Evolutionary conservation across 75 land plant species (phyloP).

Genomic region (Pinus tabuliformis): DNA sequence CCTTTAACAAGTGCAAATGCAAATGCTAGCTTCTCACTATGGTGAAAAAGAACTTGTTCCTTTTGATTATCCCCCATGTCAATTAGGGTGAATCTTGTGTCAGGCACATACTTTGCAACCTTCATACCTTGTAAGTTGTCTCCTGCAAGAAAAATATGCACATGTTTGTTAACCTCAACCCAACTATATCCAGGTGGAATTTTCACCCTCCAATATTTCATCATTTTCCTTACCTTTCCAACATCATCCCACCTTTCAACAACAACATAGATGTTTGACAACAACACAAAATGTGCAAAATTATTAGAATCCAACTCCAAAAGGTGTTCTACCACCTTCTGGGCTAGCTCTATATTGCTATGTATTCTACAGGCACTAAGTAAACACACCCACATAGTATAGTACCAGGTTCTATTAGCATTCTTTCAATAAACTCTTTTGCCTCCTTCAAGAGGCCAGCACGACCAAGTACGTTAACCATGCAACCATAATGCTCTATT

Average conservation of each 20-base stretch:
- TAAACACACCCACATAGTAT: constrained; percentile 31
- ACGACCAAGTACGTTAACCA: constrained; percentile 46
- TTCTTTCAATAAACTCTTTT: constrained; percentile 25
- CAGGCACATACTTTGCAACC: no score
- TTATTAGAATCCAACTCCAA: constrained; percentile 35
- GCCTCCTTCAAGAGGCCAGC: constrained; percentile 38
- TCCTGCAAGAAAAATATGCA: no score
- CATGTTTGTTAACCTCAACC: no score
- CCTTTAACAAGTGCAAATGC: no score
- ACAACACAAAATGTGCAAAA: constrained; percentile 33
- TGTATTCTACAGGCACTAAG: constrained; percentile 53
- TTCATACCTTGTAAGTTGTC: no score
- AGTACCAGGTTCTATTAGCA: constrained; percentile 37
- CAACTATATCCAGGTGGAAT: no score
- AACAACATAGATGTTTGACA: constrained; percentile 41
- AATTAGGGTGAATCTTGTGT: no score
- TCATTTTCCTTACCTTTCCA: constrained; percentile 23
- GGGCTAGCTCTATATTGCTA: constrained; percentile 33
- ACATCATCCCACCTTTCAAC: constrained; percentile 39
- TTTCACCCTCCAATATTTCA: constrained; percentile 18
- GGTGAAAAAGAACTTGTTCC: no score
- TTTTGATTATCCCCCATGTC: no score
- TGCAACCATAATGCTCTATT: constrained; percentile 45
- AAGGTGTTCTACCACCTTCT: constrained; percentile 28
- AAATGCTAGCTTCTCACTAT: no score